Percentiles rank a stretch among this genome's conserved stretches.
These are phyloP conservation scores for Incumbomyces lentus DNA, from an alignment of 2,329 filamentous ascomycete genomes.

Conservation along the genomic window DNA sequence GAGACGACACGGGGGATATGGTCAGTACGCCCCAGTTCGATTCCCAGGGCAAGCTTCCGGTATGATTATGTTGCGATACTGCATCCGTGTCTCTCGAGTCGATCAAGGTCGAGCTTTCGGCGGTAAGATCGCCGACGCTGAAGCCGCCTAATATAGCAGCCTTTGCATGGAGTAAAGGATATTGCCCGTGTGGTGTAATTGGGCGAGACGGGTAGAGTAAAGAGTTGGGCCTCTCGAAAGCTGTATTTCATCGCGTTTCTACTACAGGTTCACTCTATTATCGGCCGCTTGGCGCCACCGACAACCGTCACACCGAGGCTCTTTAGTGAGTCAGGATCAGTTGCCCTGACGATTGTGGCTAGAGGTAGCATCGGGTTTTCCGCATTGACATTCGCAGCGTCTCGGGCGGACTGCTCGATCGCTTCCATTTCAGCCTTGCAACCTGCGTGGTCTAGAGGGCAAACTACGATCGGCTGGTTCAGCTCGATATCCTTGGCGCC, in stretches of 20 bases:
- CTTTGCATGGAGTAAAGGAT: too few relatives aligned
- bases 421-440: slow-evolving; percentile 99
- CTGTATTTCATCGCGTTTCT: neutral
- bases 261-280: slow-evolving; percentile 50
- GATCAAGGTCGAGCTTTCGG: too few relatives aligned
- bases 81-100: too few relatives aligned
- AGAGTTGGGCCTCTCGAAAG: neutral
- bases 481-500: slow-evolving; percentile 79
- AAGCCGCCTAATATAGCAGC: too few relatives aligned
- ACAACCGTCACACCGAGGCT: slow-evolving; percentile 54
- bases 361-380: slow-evolving; percentile 91
- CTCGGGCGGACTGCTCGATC: slow-evolving; percentile 89
- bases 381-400: slow-evolving; percentile 76
- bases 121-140: too few relatives aligned
- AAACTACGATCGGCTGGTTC: slow-evolving; percentile 89
- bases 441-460: slow-evolving; percentile 84
- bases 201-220: too few relatives aligned
- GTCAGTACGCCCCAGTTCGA: too few relatives aligned
- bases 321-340: slow-evolving; percentile 55
- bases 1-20: too few relatives aligned
- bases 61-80: too few relatives aligned
- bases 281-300: slow-evolving; percentile 49
- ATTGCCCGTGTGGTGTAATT: too few relatives aligned
- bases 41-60: too few relatives aligned
- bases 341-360: slow-evolving; percentile 67